These are phyloP conservation scores for Diophrys sp. DNA, from an alignment of 73 alveolate genomes.

Conservation along the genomic window DNA sequence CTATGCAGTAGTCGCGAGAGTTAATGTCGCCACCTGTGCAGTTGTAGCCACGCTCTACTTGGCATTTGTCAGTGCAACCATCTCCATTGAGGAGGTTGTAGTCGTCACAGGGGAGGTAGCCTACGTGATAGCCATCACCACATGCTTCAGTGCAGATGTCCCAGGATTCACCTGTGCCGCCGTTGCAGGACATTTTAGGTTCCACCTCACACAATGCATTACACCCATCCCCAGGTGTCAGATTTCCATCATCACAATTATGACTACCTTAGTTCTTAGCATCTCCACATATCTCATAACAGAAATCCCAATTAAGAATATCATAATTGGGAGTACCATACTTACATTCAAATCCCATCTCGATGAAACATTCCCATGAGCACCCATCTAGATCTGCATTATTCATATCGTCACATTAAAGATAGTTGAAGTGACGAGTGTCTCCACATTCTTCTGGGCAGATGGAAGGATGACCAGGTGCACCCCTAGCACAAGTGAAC, in stretches of 20 bases:
- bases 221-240: conserved; percentile 38
- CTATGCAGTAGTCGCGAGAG: conserved; percentile 27
- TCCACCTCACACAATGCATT: conserved; percentile 10
- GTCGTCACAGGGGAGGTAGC: conserved; percentile 27
- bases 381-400: conserved; percentile 38
- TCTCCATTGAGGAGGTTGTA: conserved; percentile 15
- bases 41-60: conserved; percentile 20
- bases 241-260: conserved; percentile 61
- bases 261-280: conserved; percentile 19
- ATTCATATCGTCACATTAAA: conserved; percentile 64
- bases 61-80: conserved; percentile 21
- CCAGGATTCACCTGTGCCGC: conserved; percentile 1
- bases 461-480: not conserved
- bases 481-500: conserved; percentile 29
- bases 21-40: conserved; percentile 19
- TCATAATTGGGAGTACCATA: conserved; percentile 20
- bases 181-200: conserved; percentile 8
- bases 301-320: conserved; percentile 18
- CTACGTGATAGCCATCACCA: conserved; percentile 26
- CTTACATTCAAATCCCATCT: conserved; percentile 32
- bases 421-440: conserved; percentile 11
- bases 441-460: conserved; percentile 43
- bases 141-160: conserved; percentile 17
- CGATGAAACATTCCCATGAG: conserved; percentile 21
- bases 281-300: conserved; percentile 54